These are phyloP conservation scores for Zizania palustris DNA, from an alignment of 202 grass and related monocot genomes.

Conservation along the genomic window DNA sequence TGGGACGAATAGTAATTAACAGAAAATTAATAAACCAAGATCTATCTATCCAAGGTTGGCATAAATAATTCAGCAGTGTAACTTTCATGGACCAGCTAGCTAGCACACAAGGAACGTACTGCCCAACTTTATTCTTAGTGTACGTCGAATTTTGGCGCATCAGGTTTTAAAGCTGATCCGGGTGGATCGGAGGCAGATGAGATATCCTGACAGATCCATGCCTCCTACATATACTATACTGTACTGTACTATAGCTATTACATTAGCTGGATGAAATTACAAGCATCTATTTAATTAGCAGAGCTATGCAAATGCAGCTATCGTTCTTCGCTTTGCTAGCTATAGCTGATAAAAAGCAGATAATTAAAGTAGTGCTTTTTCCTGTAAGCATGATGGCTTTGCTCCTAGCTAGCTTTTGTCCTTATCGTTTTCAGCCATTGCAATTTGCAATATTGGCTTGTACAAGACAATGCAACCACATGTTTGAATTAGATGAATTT, in stretches of 20 bases:
- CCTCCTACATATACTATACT: background rate
- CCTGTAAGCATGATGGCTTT: background rate
- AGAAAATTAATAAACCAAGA: background rate
- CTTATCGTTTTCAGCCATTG: background rate
- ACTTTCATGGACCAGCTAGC: conserved; percentile 15
- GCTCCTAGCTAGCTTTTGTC: background rate
- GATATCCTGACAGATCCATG: background rate
- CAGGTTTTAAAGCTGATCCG: conserved; percentile 4
- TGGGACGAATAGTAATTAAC: background rate
- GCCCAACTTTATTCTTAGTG: background rate
- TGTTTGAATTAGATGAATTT: no score
- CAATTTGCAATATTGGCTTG: no score
- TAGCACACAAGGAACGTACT: no score
- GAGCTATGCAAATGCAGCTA: conserved; percentile 1
- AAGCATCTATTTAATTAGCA: background rate
- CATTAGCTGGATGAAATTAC: conserved; percentile 12
- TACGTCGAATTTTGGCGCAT: conserved; percentile 1
- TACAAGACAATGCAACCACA: background rate
- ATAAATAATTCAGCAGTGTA: background rate
- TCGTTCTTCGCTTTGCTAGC: background rate
- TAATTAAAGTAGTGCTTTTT: conserved; percentile 8
- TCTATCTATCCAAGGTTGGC: background rate
- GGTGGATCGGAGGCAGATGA: background rate
- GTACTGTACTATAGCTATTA: no score
- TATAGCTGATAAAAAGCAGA: conserved; percentile 11